These are phyloP conservation scores for Samsoniella hepiali DNA, from an alignment of 2,329 filamentous ascomycete species.

Conservation along the genomic window DNA sequence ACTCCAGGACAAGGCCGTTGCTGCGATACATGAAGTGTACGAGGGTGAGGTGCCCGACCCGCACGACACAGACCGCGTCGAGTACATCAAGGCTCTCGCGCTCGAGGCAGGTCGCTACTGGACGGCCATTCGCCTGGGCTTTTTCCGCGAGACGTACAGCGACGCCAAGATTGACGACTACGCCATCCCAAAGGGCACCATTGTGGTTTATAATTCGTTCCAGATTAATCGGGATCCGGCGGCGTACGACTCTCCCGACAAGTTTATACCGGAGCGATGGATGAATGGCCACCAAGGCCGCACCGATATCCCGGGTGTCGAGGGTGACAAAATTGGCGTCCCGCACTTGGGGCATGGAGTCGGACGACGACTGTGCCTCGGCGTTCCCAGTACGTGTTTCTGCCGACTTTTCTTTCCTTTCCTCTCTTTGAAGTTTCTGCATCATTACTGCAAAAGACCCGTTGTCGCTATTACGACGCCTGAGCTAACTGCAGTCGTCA, in stretches of 20 bases:
- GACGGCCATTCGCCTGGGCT: conserved; percentile 16
- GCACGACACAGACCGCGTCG: conserved; percentile 19
- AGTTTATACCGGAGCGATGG: conserved; percentile 18
- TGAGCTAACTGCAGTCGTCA: conserved; percentile 1
- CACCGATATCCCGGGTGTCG: conserved; percentile 7
- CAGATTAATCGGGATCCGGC: conserved; percentile 16
- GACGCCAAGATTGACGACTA: conserved; percentile 11
- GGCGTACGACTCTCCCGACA: conserved; percentile 12
- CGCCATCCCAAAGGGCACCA: conserved; percentile 14
- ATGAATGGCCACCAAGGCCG: conserved; percentile 16
- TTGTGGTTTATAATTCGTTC: conserved; percentile 17
- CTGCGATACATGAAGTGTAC: conserved; percentile 14
- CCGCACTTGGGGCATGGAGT: conserved; percentile 16
- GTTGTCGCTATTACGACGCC: neutral
- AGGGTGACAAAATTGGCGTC: conserved; percentile 18
- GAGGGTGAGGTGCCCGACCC: conserved; percentile 12
- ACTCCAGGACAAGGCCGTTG: conserved; percentile 17
- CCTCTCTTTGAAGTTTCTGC: too few species aligned
- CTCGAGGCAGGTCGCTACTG: conserved; percentile 15
- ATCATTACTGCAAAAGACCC: too few species aligned
- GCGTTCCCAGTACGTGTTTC: conserved; percentile 15
- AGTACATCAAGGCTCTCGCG: conserved; percentile 15
- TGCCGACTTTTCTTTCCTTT: too few species aligned
- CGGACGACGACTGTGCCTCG: conserved; percentile 17
- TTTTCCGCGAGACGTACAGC: conserved; percentile 11